phyloP scores from a whole-genome alignment of 352 stramenopile species.

The Phytophthora sansomeana region DNA sequence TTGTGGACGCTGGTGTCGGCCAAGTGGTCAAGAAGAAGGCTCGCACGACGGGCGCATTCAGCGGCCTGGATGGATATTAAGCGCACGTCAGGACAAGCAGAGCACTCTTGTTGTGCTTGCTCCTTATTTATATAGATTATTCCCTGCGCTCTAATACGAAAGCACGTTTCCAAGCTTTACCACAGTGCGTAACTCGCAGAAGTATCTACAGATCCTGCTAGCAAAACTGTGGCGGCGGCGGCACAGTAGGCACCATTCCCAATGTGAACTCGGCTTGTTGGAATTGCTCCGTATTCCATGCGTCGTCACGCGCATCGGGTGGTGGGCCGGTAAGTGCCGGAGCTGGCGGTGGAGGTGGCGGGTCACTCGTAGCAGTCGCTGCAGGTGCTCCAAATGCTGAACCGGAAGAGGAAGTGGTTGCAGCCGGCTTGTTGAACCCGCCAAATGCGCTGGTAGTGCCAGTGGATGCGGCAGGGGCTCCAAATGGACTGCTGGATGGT shows the following conservation, averaged over 20 bases:
- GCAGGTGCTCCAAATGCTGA: conserved; percentile 25
- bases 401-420: conserved; percentile 18
- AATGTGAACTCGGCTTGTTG: conserved; percentile 57
- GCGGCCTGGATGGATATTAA: conserved; percentile 44
- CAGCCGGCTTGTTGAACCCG: conserved; percentile 11
- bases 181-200: not conserved
- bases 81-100: not conserved
- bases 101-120: conserved; percentile 8
- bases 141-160: conserved; percentile 22
- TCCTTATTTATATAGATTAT: conserved; percentile 42
- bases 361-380: conserved; percentile 7
- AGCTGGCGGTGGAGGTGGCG: conserved; percentile 14
- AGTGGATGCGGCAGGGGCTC: conserved; percentile 13
- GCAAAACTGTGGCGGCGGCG: conserved; percentile 64
- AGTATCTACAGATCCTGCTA: conserved; percentile 13
- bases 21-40: conserved; percentile 66
- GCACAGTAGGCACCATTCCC: conserved; percentile 68
- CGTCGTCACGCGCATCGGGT: conserved; percentile 55
- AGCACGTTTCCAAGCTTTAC: conserved; percentile 9
- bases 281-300: conserved; percentile 74
- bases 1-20: conserved; percentile 58
- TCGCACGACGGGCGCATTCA: conserved; percentile 33
- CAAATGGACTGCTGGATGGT: conserved; percentile 50
- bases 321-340: conserved; percentile 24
- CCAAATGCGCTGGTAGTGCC: conserved; percentile 21